These are phyloP conservation scores for Apophysomyces elegans DNA, from an alignment of 371 early-diverging fungal species.

Conservation along the genomic window DNA sequence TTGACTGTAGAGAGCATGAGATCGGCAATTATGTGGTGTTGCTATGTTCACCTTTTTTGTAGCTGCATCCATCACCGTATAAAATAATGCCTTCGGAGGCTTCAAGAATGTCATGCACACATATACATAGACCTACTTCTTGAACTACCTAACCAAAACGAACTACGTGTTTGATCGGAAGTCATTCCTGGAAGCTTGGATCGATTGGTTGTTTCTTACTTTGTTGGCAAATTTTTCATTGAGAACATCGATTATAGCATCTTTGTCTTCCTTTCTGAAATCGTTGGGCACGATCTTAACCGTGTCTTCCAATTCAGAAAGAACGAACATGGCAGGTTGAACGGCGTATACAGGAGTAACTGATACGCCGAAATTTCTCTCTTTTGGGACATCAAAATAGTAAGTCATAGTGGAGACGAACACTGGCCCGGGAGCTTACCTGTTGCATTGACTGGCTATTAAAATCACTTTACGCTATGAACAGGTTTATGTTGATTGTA, in stretches of 20 bases:
- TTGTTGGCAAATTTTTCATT: slow-evolving; percentile 93
- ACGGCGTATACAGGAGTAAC: too few species aligned
- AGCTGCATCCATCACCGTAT: slow-evolving; percentile 81
- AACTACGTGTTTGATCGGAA: not conserved
- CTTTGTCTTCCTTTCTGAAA: slow-evolving; percentile 70
- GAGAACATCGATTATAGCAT: slow-evolving; percentile 87
- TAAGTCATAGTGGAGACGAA: too few species aligned
- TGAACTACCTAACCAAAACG: slow-evolving; percentile 70
- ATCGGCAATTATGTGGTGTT: not conserved
- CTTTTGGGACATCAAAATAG: too few species aligned
- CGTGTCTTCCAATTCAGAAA: slow-evolving; percentile 80
- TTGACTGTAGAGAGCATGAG: slow-evolving; percentile 42
- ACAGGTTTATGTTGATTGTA: too few species aligned
- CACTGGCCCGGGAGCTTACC: too few species aligned
- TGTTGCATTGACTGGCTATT: too few species aligned
- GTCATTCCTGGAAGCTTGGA: not conserved
- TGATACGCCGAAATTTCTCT: too few species aligned
- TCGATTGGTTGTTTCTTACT: slow-evolving; percentile 44
- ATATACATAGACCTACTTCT: slow-evolving; percentile 90
- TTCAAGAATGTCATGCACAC: slow-evolving; percentile 79
- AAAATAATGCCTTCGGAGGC: slow-evolving; percentile 84
- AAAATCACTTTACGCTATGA: too few species aligned
- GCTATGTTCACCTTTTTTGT: slow-evolving; percentile 61
- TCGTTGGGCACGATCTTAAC: slow-evolving; percentile 83
- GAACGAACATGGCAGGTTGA: slow-evolving; percentile 74